Percentiles rank a stretch among this genome's conserved stretches.
Evolutionary conservation across 805 yeast genomes (phyloP).

Genomic region (Ogataea zsoltii): DNA sequence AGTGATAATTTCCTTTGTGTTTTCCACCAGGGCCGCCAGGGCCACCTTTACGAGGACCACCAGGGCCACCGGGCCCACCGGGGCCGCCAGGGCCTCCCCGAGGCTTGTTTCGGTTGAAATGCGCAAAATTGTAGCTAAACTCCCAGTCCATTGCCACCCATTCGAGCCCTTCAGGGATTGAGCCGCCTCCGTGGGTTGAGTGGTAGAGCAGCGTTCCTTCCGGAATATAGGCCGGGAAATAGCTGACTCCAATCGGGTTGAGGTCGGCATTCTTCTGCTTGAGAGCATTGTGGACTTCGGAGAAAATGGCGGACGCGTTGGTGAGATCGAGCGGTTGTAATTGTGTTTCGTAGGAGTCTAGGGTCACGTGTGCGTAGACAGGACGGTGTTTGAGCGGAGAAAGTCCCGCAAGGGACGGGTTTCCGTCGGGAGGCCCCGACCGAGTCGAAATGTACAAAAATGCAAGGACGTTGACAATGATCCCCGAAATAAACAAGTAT

Average conservation of each 20-base stretch:
- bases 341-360: constrained; percentile 26
- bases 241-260: constrained; percentile 57
- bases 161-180: constrained; percentile 49
- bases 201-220: constrained; percentile 60
- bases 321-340: constrained; percentile 37
- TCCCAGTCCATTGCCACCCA: constrained; percentile 70
- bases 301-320: constrained; percentile 58
- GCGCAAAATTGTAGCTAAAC: constrained; percentile 52
- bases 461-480: constrained; percentile 1
- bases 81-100: constrained; percentile 11
- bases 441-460: constrained; percentile 2
- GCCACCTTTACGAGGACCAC: constrained; percentile 11
- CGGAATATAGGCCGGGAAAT: constrained; percentile 61
- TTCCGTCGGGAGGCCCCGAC: not conserved
- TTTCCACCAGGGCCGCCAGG: not conserved
- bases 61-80: constrained; percentile 13
- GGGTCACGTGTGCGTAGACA: constrained; percentile 2
- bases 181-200: constrained; percentile 38
- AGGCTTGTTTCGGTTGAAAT: constrained; percentile 21
- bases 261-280: constrained; percentile 53
- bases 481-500: not conserved
- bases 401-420: not conserved
- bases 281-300: constrained; percentile 52
- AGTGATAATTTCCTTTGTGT: not conserved
- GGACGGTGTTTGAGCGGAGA: not conserved